Evolutionary conservation across 768 basidiomycete species (phyloP).

Genomic region (Pulveroboletus sp.): DNA sequence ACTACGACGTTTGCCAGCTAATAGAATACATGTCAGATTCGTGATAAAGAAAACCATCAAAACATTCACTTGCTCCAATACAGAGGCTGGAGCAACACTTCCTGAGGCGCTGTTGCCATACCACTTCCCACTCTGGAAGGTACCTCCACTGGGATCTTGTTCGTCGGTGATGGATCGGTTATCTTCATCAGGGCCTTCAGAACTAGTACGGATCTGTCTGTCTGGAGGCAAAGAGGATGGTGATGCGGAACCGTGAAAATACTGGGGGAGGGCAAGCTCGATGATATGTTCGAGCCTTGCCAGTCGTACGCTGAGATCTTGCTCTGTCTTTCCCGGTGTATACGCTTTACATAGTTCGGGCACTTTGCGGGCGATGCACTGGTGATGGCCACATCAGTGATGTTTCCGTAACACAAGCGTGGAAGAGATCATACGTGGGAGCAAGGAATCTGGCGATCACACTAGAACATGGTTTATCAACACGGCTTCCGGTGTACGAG

Average conservation of each 20-base stretch:
- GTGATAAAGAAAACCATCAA: slow-evolving; percentile 12
- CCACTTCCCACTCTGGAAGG: slow-evolving; percentile 83
- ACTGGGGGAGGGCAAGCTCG: slow-evolving; percentile 75
- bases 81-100: slow-evolving; percentile 75
- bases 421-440: slow-evolving; percentile 58
- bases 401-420: background rate
- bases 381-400: slow-evolving; percentile 17
- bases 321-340: slow-evolving; percentile 82
- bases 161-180: slow-evolving; percentile 70
- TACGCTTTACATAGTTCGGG: slow-evolving; percentile 87
- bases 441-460: slow-evolving; percentile 81
- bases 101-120: slow-evolving; percentile 80
- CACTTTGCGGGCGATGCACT: slow-evolving; percentile 84
- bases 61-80: slow-evolving; percentile 68
- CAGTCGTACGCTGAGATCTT: slow-evolving; percentile 71
- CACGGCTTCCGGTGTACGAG: slow-evolving; percentile 11
- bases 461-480: slow-evolving; percentile 47
- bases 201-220: slow-evolving; percentile 43
- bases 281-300: slow-evolving; percentile 78
- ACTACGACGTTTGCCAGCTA: slow-evolving; percentile 56
- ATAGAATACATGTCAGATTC: slow-evolving; percentile 20
- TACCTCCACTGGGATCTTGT: slow-evolving; percentile 70
- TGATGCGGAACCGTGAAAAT: slow-evolving; percentile 43
- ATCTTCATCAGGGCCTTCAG: slow-evolving; percentile 58
- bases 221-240: slow-evolving; percentile 32